A percentile compares a stretch with the other conserved stretches of the same genome.
Evolutionary conservation across 2,329 filamentous ascomycete genomes (phyloP).

Genomic region (Diaporthe longicolla): DNA sequence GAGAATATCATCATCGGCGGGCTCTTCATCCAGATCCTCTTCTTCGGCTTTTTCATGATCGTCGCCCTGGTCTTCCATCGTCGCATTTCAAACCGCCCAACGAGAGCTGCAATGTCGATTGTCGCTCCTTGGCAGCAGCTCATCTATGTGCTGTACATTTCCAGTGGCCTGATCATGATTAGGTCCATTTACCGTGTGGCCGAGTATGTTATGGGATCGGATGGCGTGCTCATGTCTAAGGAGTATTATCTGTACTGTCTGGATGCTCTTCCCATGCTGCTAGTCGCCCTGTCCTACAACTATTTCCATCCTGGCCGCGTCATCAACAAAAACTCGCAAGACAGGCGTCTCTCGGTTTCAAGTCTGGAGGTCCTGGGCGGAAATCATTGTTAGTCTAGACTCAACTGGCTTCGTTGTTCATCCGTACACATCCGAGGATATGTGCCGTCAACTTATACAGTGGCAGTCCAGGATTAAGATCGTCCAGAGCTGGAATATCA

Average conservation of each 20-base stretch:
- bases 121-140: slow-evolving; percentile 15
- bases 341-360: background rate
- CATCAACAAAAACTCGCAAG: slow-evolving; percentile 1
- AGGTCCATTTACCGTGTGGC: slow-evolving; percentile 17
- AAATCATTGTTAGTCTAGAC: background rate
- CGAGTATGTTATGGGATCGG: slow-evolving; percentile 6
- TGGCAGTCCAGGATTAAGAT: too few relatives aligned
- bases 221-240: background rate
- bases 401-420: too few relatives aligned
- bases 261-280: slow-evolving; percentile 22
- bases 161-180: slow-evolving; percentile 28
- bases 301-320: slow-evolving; percentile 15
- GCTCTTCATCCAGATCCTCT: slow-evolving; percentile 32
- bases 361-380: background rate
- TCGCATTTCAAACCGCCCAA: slow-evolving; percentile 14
- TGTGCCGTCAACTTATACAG: too few relatives aligned
- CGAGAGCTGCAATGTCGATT: background rate
- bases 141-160: slow-evolving; percentile 13
- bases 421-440: too few relatives aligned
- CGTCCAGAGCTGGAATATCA: too few relatives aligned
- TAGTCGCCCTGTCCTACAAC: slow-evolving; percentile 2
- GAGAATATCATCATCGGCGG: slow-evolving; percentile 33
- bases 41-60: slow-evolving; percentile 34
- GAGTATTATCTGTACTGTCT: slow-evolving; percentile 23
- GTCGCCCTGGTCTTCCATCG: slow-evolving; percentile 22